Evolutionary conservation across 192 early-diverging fungal genomes (phyloP), one percentile per base, ranked within the genome.

Genomic region (Rhizophagus prolifer): DNA sequence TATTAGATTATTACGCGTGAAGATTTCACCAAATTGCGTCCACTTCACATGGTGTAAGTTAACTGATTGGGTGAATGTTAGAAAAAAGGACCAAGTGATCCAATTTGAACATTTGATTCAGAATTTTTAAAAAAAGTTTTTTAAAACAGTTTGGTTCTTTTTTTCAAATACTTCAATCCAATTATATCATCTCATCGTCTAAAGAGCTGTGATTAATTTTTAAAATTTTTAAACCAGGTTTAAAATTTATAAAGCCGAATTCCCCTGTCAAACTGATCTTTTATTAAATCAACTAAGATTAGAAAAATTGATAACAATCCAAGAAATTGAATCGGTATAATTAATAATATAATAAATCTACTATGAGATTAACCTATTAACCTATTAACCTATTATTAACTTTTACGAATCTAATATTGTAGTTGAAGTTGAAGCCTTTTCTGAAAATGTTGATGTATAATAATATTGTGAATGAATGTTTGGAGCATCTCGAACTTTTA

Each of bases 171-270:
- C 36, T 38, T n/a, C 36, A 38, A 5, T 5, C 6, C 7, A 7
- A 67, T 41, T 50, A 31, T 31, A 21, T 34, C 31, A 34, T 31
- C 5, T 21, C 36, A 19, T 66, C 19, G n/a, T 34, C 3, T 65
- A 66, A 26, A 34, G 4, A 44, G 2, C 10, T 10, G 10, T 2
- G 0, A 44, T 44, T 38, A 38, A 38, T 38, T 38, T 8, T 44
- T 44, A 44, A 12, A 44, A 12, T 44, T 44, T 19, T 66, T 21
- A 54, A 66, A 21, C 8, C 19, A 66, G 64, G 31, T 66, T 66
- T 34, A 66, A 66, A 34, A 66, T 66, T 66, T 66, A 66, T 66
- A 28, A 34, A 21, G 26, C 31, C 19, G 64, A 66, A 66, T 66
- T 21, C 38, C 64, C 64, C 3, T 19, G 31, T 21, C 64, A 66